phyloP scores from a whole-genome alignment of 768 basidiomycete species.

The Pulveroboletus sp. region DNA sequence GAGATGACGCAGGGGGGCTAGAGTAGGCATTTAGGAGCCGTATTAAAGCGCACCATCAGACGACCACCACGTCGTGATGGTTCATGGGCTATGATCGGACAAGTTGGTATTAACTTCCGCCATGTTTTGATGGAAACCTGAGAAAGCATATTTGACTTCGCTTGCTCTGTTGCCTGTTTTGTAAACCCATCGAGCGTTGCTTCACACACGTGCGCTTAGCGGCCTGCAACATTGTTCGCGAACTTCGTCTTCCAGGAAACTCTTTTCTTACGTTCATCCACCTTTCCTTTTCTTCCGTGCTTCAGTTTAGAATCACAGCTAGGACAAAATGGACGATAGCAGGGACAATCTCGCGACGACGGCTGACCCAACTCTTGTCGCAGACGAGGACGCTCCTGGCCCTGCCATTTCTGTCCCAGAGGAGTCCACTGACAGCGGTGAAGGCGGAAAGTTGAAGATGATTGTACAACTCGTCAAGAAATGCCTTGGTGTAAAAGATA shows the following conservation, averaged over 20 bases:
- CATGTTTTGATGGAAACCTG: no score
- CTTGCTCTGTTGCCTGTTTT: constrained; percentile 11
- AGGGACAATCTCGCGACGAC: constrained; percentile 9
- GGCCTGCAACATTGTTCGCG: constrained; percentile 10
- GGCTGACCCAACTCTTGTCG: constrained; percentile 1
- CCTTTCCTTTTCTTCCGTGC: neutral
- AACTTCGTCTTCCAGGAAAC: neutral
- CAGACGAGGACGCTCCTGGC: constrained; percentile 50
- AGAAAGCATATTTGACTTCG: neutral
- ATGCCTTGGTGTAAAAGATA: constrained; percentile 90
- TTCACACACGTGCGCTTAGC: constrained; percentile 21
- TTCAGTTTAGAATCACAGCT: neutral
- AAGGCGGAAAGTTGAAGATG: constrained; percentile 92
- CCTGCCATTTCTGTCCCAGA: constrained; percentile 68
- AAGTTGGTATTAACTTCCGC: no score
- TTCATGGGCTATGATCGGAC: no score
- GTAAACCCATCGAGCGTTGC: neutral
- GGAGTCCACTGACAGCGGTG: constrained; percentile 65
- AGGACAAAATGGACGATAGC: constrained; percentile 18
- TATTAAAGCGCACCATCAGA: no score
- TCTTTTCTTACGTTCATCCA: constrained; percentile 3
- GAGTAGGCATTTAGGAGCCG: no score
- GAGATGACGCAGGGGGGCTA: no score
- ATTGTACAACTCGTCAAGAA: constrained; percentile 88
- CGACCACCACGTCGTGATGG: no score